These are phyloP conservation scores for Verruconis gallopava DNA, from an alignment of 2,329 filamentous ascomycete genomes.

Conservation along the genomic window DNA sequence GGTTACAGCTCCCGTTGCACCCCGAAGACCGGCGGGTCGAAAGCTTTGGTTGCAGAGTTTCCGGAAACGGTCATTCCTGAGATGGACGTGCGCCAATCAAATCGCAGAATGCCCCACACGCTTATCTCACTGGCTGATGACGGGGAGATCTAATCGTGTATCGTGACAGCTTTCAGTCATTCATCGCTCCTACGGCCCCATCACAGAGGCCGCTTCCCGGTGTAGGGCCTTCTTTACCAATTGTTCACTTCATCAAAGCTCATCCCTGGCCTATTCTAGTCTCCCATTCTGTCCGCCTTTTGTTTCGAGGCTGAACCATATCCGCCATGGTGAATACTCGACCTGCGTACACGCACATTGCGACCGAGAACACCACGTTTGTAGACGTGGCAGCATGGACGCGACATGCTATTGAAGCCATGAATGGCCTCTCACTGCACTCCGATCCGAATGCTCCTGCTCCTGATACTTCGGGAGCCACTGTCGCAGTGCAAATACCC, in stretches of 20 bases:
- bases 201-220: constrained; percentile 16
- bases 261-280: too few species aligned
- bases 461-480: constrained; percentile 45
- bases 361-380: constrained; percentile 10
- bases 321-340: constrained; percentile 8
- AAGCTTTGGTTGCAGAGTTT: not conserved
- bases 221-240: not conserved
- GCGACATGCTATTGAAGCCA: constrained; percentile 30
- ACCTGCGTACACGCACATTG: not conserved
- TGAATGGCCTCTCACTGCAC: constrained; percentile 27
- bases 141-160: not conserved
- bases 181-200: constrained; percentile 15
- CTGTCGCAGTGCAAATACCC: constrained; percentile 57
- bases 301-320: constrained; percentile 1
- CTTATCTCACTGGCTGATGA: constrained; percentile 1
- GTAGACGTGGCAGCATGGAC: constrained; percentile 37
- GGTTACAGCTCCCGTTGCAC: too few species aligned
- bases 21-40: too few species aligned
- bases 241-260: too few species aligned
- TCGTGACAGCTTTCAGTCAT: not conserved
- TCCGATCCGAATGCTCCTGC: constrained; percentile 15
- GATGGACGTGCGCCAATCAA: not conserved
- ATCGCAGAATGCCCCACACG: not conserved
- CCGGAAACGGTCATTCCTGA: not conserved
- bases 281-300: too few species aligned